These are phyloP conservation scores for Neofusicoccum kwambonambiense DNA, from an alignment of 2,329 filamentous ascomycete species.

Conservation along the genomic window DNA sequence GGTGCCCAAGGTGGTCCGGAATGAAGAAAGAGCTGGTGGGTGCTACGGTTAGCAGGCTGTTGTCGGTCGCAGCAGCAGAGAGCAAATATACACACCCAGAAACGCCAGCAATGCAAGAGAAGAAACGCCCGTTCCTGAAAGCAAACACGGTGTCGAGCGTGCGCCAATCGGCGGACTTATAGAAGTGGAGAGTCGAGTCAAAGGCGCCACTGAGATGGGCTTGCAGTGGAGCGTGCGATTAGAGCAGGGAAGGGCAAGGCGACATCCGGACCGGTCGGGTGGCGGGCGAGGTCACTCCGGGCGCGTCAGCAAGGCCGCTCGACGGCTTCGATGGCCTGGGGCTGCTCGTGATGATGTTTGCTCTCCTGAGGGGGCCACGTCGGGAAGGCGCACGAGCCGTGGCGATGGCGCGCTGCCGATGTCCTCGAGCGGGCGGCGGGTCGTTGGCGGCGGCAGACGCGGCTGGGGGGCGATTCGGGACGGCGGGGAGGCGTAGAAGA, in stretches of 20 bases:
- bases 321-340: constrained; percentile 13
- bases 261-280: constrained; percentile 21
- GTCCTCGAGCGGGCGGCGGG: constrained; percentile 13
- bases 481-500: constrained; percentile 12
- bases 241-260: constrained; percentile 11
- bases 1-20: constrained; percentile 10
- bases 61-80: background rate
- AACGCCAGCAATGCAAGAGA: constrained; percentile 20
- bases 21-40: constrained; percentile 27
- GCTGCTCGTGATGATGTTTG: constrained; percentile 19
- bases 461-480: background rate
- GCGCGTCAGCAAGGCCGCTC: constrained; percentile 2
- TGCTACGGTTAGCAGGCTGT: constrained; percentile 31
- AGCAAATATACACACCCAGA: constrained; percentile 11
- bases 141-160: constrained; percentile 13
- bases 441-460: background rate
- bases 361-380: constrained; percentile 20
- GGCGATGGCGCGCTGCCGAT: constrained; percentile 15
- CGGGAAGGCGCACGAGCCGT: constrained; percentile 19
- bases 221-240: constrained; percentile 15
- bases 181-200: background rate
- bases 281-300: constrained; percentile 5
- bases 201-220: constrained; percentile 11
- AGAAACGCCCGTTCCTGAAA: constrained; percentile 14
- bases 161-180: constrained; percentile 12